A percentile compares a stretch with the other conserved stretches of the same genome.
Conservation (phyloP, 805 yeast genomes). For the Naumovozyma baii region DNA sequence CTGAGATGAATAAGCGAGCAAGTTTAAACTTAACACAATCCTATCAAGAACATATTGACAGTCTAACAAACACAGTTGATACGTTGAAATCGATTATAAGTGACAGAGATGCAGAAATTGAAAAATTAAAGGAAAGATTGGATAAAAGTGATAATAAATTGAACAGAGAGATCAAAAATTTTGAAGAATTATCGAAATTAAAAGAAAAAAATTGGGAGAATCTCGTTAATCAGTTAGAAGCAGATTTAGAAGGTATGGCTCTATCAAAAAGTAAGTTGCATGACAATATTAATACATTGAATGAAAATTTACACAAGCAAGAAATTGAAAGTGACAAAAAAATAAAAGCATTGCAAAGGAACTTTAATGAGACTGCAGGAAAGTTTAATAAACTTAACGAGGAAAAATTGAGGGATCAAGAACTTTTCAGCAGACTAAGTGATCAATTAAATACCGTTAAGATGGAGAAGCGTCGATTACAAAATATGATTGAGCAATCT, state of each 20-base stretch:
- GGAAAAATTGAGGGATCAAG: background rate
- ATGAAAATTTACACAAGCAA: background rate
- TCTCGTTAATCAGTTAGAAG: conserved; percentile 18
- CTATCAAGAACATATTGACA: conserved; percentile 13
- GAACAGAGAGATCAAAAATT: conserved; percentile 8
- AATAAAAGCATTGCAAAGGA: background rate
- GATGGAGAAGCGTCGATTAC: conserved; percentile 20
- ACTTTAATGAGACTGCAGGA: background rate
- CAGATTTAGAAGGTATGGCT: conserved; percentile 4
- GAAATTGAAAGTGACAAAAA: background rate
- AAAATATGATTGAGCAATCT: conserved; percentile 10
- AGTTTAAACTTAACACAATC: conserved; percentile 7
- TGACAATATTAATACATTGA: background rate
- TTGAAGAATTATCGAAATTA: conserved; percentile 9
- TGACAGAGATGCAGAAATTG: conserved; percentile 11
- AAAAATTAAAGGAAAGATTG: conserved; percentile 3
- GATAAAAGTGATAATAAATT: conserved; percentile 6
- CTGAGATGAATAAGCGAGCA: background rate
- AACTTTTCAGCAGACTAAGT: conserved; percentile 7
- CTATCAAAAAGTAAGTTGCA: conserved; percentile 14
- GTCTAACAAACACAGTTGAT: conserved; percentile 9
- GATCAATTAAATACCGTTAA: conserved; percentile 12
- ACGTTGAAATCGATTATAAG: conserved; percentile 6
- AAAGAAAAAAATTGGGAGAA: conserved; percentile 22
- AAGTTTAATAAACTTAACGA: background rate